A percentile compares a stretch with the other conserved stretches of the same genome.
Evolutionary conservation across 2,329 filamentous ascomycete species (phyloP).

Genomic region (Periconia sp.): DNA sequence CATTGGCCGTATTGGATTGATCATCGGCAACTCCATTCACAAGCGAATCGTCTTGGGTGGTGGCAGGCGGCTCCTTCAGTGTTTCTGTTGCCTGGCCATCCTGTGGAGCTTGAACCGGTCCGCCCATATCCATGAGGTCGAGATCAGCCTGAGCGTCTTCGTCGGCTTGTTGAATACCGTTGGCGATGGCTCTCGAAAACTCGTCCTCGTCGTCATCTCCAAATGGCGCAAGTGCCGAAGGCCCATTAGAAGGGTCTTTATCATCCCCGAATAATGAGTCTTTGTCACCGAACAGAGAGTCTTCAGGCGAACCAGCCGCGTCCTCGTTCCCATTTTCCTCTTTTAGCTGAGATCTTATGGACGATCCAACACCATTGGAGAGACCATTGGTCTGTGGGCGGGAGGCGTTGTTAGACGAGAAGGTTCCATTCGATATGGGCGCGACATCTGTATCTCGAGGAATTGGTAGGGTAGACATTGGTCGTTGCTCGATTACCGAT

Average conservation of each 20-base stretch:
- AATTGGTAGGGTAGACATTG: conserved; percentile 75
- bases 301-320: conserved; percentile 68
- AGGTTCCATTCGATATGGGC: conserved; percentile 66
- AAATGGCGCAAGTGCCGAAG: conserved; percentile 60
- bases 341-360: conserved; percentile 33
- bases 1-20: conserved; percentile 45
- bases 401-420: conserved; percentile 73
- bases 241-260: conserved; percentile 40
- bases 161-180: conserved; percentile 52
- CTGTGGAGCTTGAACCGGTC: conserved; percentile 49
- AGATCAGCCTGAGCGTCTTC: conserved; percentile 50
- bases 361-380: conserved; percentile 44
- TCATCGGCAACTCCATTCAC: conserved; percentile 26
- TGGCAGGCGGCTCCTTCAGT: conserved; percentile 24
- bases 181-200: conserved; percentile 75
- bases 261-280: conserved; percentile 90
- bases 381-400: conserved; percentile 65
- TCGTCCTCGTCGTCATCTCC: conserved; percentile 85
- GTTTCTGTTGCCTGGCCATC: conserved; percentile 23
- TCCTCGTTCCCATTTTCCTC: conserved; percentile 59
- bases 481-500: conserved; percentile 84
- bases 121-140: conserved; percentile 54
- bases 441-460: conserved; percentile 72
- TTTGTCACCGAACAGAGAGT: conserved; percentile 83
- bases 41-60: conserved; percentile 18